These are phyloP conservation scores for Amauroascus niger DNA, from an alignment of 2,329 filamentous ascomycete genomes.

Conservation along the genomic window DNA sequence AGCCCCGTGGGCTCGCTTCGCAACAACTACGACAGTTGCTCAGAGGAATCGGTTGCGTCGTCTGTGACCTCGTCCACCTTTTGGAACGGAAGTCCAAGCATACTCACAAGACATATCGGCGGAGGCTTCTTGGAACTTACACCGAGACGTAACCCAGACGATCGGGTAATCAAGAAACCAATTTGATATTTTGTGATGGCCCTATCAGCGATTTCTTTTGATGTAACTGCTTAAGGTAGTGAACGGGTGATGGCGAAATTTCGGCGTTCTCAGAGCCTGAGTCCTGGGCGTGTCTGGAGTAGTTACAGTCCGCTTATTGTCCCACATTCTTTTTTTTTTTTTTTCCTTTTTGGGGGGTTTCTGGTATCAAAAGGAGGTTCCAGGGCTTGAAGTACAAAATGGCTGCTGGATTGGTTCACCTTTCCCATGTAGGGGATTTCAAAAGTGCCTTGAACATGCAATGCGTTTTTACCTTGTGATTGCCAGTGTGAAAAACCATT, in stretches of 20 bases:
- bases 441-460: too few species aligned
- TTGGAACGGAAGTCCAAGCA: slow-evolving; percentile 5
- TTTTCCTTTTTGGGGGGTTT: background rate
- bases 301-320: background rate
- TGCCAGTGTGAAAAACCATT: background rate
- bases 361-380: background rate
- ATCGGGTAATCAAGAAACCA: background rate
- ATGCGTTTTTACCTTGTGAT: too few species aligned
- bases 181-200: background rate
- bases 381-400: background rate
- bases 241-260: background rate
- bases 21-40: slow-evolving; percentile 7
- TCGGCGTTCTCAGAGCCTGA: background rate
- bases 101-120: background rate
- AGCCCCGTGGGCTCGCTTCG: slow-evolving; percentile 3
- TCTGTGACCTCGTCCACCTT: background rate
- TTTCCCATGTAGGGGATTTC: too few species aligned
- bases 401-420: background rate
- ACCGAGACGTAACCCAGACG: background rate
- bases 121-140: slow-evolving; percentile 5
- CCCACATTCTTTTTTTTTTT: background rate
- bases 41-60: slow-evolving; percentile 3
- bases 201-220: background rate
- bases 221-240: background rate
- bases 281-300: background rate